phyloP scores from a whole-genome alignment of 495 filamentous ascomycete species.

The Cercophora newfieldiana region DNA sequence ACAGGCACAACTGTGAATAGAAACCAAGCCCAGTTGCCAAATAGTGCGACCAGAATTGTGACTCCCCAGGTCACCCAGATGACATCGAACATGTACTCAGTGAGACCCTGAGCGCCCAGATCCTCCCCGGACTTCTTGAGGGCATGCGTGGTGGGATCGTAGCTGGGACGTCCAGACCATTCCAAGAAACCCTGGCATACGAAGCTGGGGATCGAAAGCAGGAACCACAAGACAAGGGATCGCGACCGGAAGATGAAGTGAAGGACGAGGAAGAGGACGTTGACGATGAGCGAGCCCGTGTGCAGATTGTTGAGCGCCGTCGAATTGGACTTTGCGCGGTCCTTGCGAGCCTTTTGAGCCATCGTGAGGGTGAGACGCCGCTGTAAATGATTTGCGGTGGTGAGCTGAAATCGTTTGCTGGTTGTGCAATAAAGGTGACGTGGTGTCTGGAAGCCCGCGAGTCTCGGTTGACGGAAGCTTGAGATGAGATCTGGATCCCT shows the following conservation, averaged over 20 bases:
- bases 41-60: conserved; percentile 61
- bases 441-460: conserved; percentile 7
- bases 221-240: conserved; percentile 67
- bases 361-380: conserved; percentile 30
- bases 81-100: conserved; percentile 97
- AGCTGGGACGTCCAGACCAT: conserved; percentile 73
- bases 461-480: conserved; percentile 6
- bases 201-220: conserved; percentile 72
- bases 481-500: not conserved
- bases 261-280: conserved; percentile 70
- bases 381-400: not conserved
- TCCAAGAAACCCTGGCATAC: conserved; percentile 83
- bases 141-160: conserved; percentile 60
- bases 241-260: conserved; percentile 67
- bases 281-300: conserved; percentile 66
- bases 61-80: conserved; percentile 87
- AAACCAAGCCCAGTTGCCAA: conserved; percentile 79
- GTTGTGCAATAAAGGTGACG: conserved; percentile 6
- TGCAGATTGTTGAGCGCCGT: conserved; percentile 75
- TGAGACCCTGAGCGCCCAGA: conserved; percentile 82
- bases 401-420: not conserved
- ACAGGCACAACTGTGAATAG: conserved; percentile 68
- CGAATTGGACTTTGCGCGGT: conserved; percentile 79
- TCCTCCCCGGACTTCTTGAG: conserved; percentile 81
- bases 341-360: conserved; percentile 93